Percentiles rank a stretch among this genome's conserved stretches.
Evolutionary conservation across 306 rosid species (phyloP).

Genomic region (Canavalia ensiformis): DNA sequence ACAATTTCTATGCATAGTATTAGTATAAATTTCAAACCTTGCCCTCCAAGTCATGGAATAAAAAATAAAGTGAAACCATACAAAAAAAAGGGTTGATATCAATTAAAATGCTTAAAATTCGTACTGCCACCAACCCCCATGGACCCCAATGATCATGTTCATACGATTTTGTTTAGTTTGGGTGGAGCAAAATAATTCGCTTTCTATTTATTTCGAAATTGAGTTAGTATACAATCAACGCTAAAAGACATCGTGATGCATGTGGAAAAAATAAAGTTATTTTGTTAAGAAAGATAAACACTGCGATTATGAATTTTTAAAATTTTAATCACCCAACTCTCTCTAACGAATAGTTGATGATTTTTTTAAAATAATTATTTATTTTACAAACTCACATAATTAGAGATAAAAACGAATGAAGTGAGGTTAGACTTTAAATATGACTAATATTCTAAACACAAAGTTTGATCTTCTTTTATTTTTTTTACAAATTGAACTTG

Average conservation of each 20-base stretch:
- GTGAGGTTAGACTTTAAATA: neutral
- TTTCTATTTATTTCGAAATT: no score
- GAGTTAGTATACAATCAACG: neutral
- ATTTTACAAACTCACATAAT: neutral
- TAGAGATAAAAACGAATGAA: neutral
- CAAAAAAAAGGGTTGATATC: neutral
- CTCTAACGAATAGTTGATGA: neutral
- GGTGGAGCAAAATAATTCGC: neutral
- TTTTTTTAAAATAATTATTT: neutral
- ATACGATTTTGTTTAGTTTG: neutral
- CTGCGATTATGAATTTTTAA: no score
- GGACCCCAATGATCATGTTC: neutral
- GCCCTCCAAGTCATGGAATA: slow-evolving; percentile 38
- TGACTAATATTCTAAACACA: neutral
- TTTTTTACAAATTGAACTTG: neutral
- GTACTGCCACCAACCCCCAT: neutral
- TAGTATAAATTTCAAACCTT: slow-evolving; percentile 17
- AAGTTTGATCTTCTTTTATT: neutral
- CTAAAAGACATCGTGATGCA: neutral
- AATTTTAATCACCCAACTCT: neutral
- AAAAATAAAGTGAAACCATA: neutral
- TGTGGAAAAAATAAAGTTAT: neutral
- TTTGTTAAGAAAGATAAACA: no score
- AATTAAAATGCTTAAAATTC: neutral
- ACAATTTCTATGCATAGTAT: no score